Percentiles rank a stretch among this genome's conserved stretches.
phyloP scores from a whole-genome alignment of 495 filamentous ascomycete genomes.

The Rostrohypoxylon terebratum region DNA sequence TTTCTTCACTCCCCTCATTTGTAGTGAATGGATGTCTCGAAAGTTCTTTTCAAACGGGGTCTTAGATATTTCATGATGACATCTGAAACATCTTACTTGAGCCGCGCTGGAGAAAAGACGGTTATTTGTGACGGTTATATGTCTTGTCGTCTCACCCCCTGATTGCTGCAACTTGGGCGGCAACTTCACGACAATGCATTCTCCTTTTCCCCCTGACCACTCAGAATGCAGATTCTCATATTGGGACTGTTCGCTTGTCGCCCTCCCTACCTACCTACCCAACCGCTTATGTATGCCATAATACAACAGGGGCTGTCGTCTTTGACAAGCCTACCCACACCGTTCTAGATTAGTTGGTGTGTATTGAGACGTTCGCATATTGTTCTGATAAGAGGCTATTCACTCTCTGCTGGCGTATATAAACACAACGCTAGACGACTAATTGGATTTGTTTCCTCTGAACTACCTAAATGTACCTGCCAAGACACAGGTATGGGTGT shows the following conservation, averaged over 20 bases:
- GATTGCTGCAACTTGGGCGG: slow-evolving; percentile 14
- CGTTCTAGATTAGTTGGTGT: slow-evolving; percentile 6
- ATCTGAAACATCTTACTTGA: slow-evolving; percentile 48
- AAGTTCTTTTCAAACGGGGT: slow-evolving; percentile 17
- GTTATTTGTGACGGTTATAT: slow-evolving; percentile 48
- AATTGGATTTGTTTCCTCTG: neutral
- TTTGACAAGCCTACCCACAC: slow-evolving; percentile 27
- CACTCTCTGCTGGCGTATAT: neutral
- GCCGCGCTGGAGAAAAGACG: slow-evolving; percentile 47
- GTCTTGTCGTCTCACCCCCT: slow-evolving; percentile 40
- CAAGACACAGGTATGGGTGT: slow-evolving; percentile 1
- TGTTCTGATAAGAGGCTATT: neutral
- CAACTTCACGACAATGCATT: slow-evolving; percentile 27
- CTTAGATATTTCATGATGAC: slow-evolving; percentile 43
- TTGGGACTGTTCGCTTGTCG: slow-evolving; percentile 24
- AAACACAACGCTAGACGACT: slow-evolving; percentile 9
- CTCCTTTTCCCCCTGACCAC: slow-evolving; percentile 17
- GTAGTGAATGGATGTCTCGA: slow-evolving; percentile 1
- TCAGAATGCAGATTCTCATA: slow-evolving; percentile 19
- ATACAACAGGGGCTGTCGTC: neutral
- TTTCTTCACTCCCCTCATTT: slow-evolving; percentile 3
- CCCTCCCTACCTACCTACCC: neutral
- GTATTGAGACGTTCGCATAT: neutral
- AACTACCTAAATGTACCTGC: slow-evolving; percentile 33
- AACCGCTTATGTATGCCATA: slow-evolving; percentile 6